phyloP scores from a whole-genome alignment of 208 protist species.

The Crithidia mellificae region DNA sequence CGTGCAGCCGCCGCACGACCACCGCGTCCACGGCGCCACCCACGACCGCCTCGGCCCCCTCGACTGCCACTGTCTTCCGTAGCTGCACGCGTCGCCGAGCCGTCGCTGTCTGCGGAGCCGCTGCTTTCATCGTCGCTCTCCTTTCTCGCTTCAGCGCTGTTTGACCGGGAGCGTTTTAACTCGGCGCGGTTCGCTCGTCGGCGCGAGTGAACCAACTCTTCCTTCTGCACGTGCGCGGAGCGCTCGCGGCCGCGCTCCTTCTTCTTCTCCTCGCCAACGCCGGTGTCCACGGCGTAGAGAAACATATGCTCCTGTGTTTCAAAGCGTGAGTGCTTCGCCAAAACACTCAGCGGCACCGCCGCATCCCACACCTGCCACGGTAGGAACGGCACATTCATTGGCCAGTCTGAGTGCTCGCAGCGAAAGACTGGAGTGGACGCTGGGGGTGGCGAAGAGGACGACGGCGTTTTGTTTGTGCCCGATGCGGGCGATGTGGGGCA shows the following conservation, averaged over 20 bases:
- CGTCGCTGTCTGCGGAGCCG: too few species aligned
- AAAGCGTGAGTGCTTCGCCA: constrained; percentile 65
- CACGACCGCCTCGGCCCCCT: too few species aligned
- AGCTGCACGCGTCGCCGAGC: too few species aligned
- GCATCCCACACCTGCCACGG: constrained; percentile 91
- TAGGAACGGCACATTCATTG: constrained; percentile 83
- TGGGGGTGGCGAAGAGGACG: too few species aligned
- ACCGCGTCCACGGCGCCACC: too few species aligned
- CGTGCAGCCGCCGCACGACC: too few species aligned
- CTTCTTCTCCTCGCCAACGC: constrained; percentile 22
- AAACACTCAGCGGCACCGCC: constrained; percentile 54
- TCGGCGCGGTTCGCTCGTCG: background rate
- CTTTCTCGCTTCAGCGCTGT: too few species aligned
- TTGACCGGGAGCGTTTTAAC: too few species aligned
- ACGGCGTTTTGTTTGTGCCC: too few species aligned
- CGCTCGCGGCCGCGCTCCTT: constrained; percentile 21
- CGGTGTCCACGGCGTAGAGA: constrained; percentile 61
- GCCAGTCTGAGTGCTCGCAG: constrained; percentile 63
- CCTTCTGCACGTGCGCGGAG: background rate
- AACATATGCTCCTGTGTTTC: constrained; percentile 76
- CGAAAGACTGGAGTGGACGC: constrained; percentile 28
- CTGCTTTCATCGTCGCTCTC: too few species aligned
- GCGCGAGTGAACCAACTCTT: background rate
- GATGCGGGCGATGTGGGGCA: too few species aligned
- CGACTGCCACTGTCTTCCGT: too few species aligned